phyloP scores from a whole-genome alignment of 192 early-diverging fungal genomes.

The Coemansia sp. region DNA sequence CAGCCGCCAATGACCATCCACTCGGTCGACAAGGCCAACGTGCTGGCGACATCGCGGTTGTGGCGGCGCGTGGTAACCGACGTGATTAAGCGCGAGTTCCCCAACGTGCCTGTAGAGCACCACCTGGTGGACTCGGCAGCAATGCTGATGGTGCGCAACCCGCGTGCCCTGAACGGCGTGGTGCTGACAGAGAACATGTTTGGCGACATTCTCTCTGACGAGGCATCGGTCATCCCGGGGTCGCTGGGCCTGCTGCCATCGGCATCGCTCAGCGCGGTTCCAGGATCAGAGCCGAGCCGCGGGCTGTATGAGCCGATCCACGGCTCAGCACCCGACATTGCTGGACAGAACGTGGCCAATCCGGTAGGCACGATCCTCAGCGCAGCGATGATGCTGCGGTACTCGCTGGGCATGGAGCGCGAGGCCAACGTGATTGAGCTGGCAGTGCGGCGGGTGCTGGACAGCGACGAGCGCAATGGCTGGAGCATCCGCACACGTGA shows the following conservation, averaged over 20 bases:
- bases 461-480: slow-evolving; percentile 68
- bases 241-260: slow-evolving; percentile 90
- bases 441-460: slow-evolving; percentile 88
- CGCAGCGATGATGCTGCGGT: slow-evolving; percentile 90
- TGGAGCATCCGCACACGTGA: slow-evolving; percentile 85
- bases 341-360: slow-evolving; percentile 94
- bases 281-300: slow-evolving; percentile 66
- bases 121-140: slow-evolving; percentile 96
- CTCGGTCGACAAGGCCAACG: slow-evolving; percentile 99
- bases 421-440: slow-evolving; percentile 92
- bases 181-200: slow-evolving; percentile 99
- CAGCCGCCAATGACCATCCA: slow-evolving; percentile 84
- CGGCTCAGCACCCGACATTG: slow-evolving; percentile 98
- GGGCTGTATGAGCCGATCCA: slow-evolving; percentile 99
- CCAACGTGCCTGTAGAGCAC: slow-evolving; percentile 80
- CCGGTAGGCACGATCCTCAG: slow-evolving; percentile 97
- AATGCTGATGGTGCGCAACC: slow-evolving; percentile 95
- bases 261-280: slow-evolving; percentile 86
- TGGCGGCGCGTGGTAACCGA: slow-evolving; percentile 95
- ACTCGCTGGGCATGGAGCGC: slow-evolving; percentile 85
- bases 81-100: slow-evolving; percentile 85
- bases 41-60: slow-evolving; percentile 93
- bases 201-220: slow-evolving; percentile 97
- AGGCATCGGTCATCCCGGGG: slow-evolving; percentile 93
- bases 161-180: slow-evolving; percentile 86